Evolutionary conservation across 139 green algal species (phyloP).

Genomic region (Chlorella sp.): DNA sequence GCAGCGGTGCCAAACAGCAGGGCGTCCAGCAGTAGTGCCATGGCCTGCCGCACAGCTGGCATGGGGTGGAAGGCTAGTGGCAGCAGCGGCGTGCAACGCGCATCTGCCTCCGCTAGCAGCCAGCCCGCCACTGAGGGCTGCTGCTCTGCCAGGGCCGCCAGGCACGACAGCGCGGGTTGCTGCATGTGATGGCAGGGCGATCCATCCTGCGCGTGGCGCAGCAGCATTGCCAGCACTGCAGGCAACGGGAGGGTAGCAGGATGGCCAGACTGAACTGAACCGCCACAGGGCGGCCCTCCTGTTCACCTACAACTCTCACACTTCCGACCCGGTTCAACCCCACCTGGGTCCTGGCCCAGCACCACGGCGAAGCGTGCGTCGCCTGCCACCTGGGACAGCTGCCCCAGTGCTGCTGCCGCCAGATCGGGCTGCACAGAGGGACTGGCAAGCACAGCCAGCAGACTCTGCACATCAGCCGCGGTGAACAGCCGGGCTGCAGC

Average conservation of each 20-base stretch:
- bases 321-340: not conserved
- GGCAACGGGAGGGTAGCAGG: too few species aligned
- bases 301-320: too few species aligned
- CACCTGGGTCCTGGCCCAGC: not conserved
- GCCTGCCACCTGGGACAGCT: conserved; percentile 2
- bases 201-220: not conserved
- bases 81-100: not conserved
- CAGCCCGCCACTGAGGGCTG: not conserved
- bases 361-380: not conserved
- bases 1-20: conserved; percentile 13
- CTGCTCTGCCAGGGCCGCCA: not conserved
- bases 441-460: not conserved
- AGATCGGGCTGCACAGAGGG: not conserved
- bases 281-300: too few species aligned
- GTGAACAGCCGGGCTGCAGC: conserved; percentile 10
- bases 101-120: conserved; percentile 7
- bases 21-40: not conserved
- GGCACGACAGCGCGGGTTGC: conserved; percentile 1
- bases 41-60: not conserved
- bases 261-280: too few species aligned
- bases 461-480: conserved; percentile 14
- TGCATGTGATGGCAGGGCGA: not conserved
- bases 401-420: conserved; percentile 2
- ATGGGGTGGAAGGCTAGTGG: conserved; percentile 10
- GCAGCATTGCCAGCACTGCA: conserved; percentile 6